Conservation (phyloP, 2,329 filamentous ascomycete genomes). For the Waltergamsia citrina region DNA sequence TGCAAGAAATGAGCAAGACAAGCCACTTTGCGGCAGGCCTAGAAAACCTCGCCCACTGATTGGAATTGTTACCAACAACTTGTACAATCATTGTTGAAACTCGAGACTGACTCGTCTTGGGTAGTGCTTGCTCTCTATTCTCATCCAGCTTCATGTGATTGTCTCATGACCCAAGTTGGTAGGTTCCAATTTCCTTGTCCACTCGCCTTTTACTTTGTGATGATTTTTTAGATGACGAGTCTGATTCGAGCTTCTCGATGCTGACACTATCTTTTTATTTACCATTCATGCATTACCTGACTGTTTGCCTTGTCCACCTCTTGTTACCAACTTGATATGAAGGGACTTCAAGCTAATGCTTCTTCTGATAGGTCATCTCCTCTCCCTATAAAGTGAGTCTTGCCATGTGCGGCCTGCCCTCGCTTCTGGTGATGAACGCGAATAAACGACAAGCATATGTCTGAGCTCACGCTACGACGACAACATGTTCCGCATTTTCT, state of each 20-base stretch:
- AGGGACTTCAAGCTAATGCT: constrained; percentile 1
- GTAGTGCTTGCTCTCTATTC: background rate
- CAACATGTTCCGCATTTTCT: constrained; percentile 21
- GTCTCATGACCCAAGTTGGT: background rate
- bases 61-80: constrained; percentile 1
- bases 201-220: constrained; percentile 21
- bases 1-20: constrained; percentile 61
- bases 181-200: background rate
- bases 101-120: constrained; percentile 1
- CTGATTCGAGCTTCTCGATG: constrained; percentile 64
- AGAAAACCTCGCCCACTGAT: constrained; percentile 99
- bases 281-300: constrained; percentile 66
- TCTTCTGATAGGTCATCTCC: background rate
- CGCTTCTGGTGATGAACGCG: constrained; percentile 65
- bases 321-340: constrained; percentile 1
- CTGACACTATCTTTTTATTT: constrained; percentile 54
- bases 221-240: constrained; percentile 63
- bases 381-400: constrained; percentile 13
- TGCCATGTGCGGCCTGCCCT: constrained; percentile 4
- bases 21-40: constrained; percentile 95
- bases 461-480: constrained; percentile 55
- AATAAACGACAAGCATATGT: constrained; percentile 97
- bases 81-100: background rate
- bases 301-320: constrained; percentile 8
- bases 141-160: background rate